Evolutionary conservation across 2,329 filamentous ascomycete genomes (phyloP).

Genomic region (Leptosphaerulina australis): DNA sequence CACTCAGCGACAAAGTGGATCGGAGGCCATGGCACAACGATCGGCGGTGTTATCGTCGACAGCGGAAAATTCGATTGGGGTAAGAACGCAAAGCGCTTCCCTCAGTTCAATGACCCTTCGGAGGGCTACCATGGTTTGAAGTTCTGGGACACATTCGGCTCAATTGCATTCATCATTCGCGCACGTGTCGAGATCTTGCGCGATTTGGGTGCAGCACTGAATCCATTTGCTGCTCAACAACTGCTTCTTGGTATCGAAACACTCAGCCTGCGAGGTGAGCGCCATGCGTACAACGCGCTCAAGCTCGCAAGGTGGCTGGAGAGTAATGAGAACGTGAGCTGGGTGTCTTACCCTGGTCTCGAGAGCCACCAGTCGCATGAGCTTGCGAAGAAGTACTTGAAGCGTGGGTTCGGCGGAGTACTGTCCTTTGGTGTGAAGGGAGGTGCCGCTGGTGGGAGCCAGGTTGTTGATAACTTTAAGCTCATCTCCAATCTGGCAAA

Average conservation of each 20-base stretch:
- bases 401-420: conserved; percentile 84
- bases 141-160: conserved; percentile 91
- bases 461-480: conserved; percentile 93
- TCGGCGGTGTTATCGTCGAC: conserved; percentile 85
- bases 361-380: conserved; percentile 80
- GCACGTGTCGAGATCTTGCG: conserved; percentile 88
- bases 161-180: conserved; percentile 80
- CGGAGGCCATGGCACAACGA: conserved; percentile 84
- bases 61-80: conserved; percentile 95
- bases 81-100: conserved; percentile 81
- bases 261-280: conserved; percentile 80
- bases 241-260: conserved; percentile 89
- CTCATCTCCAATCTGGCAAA: conserved; percentile 95
- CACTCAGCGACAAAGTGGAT: conserved; percentile 98
- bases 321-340: conserved; percentile 80
- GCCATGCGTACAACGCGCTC: conserved; percentile 84
- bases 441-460: conserved; percentile 78
- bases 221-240: conserved; percentile 92
- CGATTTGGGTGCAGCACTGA: conserved; percentile 81
- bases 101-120: conserved; percentile 87
- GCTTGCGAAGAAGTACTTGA: conserved; percentile 84
- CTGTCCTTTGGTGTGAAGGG: conserved; percentile 94
- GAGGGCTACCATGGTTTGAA: conserved; percentile 91
- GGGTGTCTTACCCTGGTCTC: conserved; percentile 93
- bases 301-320: conserved; percentile 82